Percentiles rank a stretch among this genome's conserved stretches.
phyloP scores from a whole-genome alignment of 2,329 filamentous ascomycete species.

The Podosphaera xanthii region DNA sequence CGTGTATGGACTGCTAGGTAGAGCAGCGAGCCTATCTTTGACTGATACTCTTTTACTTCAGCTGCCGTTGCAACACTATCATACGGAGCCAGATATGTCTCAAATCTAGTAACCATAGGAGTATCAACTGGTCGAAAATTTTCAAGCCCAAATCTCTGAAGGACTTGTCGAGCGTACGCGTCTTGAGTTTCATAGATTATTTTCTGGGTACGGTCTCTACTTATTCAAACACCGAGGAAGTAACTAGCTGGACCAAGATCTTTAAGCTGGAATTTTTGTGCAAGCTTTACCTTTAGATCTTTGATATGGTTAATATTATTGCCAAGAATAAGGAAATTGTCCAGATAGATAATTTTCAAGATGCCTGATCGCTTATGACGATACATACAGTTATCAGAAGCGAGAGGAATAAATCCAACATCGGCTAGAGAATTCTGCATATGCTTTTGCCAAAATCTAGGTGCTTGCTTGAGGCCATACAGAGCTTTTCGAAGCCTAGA shows the following conservation, averaged over 20 bases:
- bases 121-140: slow-evolving; percentile 1
- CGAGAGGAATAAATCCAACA: background rate
- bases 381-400: background rate
- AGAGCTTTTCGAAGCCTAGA: background rate
- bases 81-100: background rate
- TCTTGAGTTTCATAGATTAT: background rate
- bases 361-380: background rate
- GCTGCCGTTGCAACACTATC: background rate
- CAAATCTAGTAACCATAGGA: background rate
- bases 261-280: background rate
- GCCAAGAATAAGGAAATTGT: background rate
- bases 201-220: background rate
- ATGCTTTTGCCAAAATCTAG: background rate
- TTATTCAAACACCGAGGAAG: background rate
- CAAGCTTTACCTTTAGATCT: background rate
- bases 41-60: background rate
- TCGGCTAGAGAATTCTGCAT: background rate
- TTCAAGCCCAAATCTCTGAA: background rate
- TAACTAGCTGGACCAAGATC: background rate
- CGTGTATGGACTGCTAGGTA: background rate
- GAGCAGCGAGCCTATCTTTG: background rate
- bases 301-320: background rate
- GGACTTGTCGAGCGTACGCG: background rate
- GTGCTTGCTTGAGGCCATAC: background rate
- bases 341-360: background rate